Conservation (phyloP, 2,329 filamentous ascomycete genomes). For the Dactylonectria macrodidyma region DNA sequence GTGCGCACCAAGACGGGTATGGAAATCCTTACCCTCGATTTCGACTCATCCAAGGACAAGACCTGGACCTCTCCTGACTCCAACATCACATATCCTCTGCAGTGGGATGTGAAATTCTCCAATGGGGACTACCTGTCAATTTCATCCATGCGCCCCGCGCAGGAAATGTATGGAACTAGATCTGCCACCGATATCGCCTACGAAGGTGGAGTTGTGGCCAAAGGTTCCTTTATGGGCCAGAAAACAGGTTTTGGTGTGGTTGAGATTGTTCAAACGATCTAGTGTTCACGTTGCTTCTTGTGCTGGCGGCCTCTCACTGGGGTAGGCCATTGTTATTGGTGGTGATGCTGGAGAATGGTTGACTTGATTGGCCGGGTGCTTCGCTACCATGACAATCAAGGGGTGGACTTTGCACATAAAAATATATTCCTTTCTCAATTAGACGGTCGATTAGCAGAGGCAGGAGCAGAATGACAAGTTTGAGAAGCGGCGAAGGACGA, state of each 20-base stretch:
- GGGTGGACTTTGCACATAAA: too few relatives aligned
- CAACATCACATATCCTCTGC: background rate
- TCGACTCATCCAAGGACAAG: background rate
- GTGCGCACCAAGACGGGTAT: too few relatives aligned
- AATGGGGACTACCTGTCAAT: background rate
- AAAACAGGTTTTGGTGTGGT: background rate
- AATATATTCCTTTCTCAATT: too few relatives aligned
- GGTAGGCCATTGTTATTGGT: background rate
- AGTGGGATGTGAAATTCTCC: background rate
- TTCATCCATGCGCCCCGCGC: background rate
- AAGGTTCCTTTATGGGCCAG: background rate
- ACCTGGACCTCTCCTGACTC: background rate
- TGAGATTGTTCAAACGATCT: background rate
- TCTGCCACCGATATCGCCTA: background rate
- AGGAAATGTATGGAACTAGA: background rate
- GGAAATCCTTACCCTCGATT: too few relatives aligned
- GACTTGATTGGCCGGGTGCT: too few relatives aligned
- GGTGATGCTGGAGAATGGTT: too few relatives aligned
- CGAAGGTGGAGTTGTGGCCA: background rate
- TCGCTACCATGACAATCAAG: too few relatives aligned
- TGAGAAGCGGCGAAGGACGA: too few relatives aligned
- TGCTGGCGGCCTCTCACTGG: background rate
- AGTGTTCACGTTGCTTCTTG: background rate
- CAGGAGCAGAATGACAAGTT: too few relatives aligned
- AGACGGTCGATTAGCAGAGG: too few relatives aligned